Conservation (phyloP, 768 basidiomycete species). For the Termitomyces sp. region DNA sequence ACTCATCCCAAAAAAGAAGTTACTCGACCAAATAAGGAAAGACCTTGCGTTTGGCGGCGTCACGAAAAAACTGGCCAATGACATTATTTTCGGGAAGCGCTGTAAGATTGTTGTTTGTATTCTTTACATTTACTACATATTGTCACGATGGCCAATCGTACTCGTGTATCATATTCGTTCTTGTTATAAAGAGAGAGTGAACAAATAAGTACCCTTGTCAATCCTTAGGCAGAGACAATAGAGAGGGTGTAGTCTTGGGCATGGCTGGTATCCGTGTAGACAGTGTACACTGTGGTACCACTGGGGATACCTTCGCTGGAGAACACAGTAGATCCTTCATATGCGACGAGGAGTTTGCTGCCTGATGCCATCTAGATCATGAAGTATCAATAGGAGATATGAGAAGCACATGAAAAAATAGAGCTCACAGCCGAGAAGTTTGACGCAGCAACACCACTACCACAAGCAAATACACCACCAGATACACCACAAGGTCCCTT, state of each 20-base stretch:
- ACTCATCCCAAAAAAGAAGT: no score
- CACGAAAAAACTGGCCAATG: no score
- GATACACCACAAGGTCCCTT: conserved; percentile 57
- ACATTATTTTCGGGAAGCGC: no score
- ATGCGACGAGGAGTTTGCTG: conserved; percentile 44
- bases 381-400: background rate
- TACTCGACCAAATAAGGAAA: no score
- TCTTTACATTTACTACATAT: background rate
- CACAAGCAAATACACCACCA: conserved; percentile 44
- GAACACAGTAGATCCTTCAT: conserved; percentile 45
- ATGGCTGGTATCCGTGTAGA: conserved; percentile 33
- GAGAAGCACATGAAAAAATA: background rate
- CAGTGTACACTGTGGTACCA: conserved; percentile 38
- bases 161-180: background rate
- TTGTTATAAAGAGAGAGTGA: background rate
- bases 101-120: no score
- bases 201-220: background rate
- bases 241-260: conserved; percentile 33
- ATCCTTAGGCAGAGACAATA: conserved; percentile 30
- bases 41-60: no score
- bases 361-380: conserved; percentile 43
- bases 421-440: conserved; percentile 50
- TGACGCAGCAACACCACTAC: conserved; percentile 43
- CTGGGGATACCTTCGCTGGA: conserved; percentile 50
- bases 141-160: background rate